Evolutionary conservation across 2,329 filamentous ascomycete genomes (phyloP).

Genomic region (Lachnellula cervina): DNA sequence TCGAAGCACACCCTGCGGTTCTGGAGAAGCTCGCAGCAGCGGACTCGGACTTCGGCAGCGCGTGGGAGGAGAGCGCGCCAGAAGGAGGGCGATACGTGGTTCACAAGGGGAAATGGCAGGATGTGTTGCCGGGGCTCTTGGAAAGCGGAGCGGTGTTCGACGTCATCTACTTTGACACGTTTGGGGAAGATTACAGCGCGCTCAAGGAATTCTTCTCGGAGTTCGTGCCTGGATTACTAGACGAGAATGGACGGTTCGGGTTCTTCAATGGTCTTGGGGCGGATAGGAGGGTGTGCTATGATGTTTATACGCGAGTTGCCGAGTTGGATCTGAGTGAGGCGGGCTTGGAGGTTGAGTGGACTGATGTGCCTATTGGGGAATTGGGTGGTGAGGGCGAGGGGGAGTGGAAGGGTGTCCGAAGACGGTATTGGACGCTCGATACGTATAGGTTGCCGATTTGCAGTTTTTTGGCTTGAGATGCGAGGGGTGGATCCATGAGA

Average conservation of each 20-base stretch:
- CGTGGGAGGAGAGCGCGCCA: conserved; percentile 51
- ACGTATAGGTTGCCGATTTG: conserved; percentile 71
- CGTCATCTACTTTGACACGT: conserved; percentile 96
- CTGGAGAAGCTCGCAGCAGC: conserved; percentile 52
- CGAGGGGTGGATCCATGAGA: neutral
- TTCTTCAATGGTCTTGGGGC: conserved; percentile 92
- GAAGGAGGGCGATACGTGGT: conserved; percentile 61
- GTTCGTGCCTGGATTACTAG: conserved; percentile 73
- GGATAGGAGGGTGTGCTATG: conserved; percentile 88
- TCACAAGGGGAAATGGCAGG: conserved; percentile 75
- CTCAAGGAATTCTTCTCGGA: conserved; percentile 85
- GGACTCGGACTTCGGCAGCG: conserved; percentile 43
- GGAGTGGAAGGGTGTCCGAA: conserved; percentile 84
- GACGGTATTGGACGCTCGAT: conserved; percentile 85
- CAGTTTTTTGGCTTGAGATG: conserved; percentile 52
- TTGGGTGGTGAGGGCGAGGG: conserved; percentile 62
- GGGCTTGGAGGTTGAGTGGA: conserved; percentile 85
- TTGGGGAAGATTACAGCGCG: conserved; percentile 87
- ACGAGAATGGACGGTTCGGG: conserved; percentile 68
- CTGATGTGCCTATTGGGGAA: conserved; percentile 61
- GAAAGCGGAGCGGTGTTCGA: conserved; percentile 69
- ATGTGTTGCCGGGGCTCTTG: conserved; percentile 65
- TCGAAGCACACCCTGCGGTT: conserved; percentile 79
- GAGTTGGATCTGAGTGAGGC: conserved; percentile 89
- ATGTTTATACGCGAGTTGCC: conserved; percentile 88